Conservation (phyloP, 2,329 filamentous ascomycete species). For the Colletotrichum destructivum region DNA sequence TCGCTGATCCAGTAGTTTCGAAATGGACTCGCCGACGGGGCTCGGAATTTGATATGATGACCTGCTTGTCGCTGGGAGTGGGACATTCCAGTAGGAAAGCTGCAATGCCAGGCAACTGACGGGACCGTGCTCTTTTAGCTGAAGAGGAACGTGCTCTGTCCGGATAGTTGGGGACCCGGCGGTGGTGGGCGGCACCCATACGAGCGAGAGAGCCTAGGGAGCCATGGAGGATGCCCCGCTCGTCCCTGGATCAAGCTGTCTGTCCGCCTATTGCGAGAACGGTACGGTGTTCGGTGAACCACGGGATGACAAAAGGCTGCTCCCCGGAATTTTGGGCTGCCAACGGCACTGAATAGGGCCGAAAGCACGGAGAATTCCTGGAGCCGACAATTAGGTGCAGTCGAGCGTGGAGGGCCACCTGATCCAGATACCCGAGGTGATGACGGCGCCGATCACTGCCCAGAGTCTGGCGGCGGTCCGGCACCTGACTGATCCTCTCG, state of each 20-base stretch:
- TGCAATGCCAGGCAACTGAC: constrained; percentile 16
- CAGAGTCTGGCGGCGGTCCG: constrained; percentile 37
- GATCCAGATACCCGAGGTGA: constrained; percentile 44
- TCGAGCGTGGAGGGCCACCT: constrained; percentile 40
- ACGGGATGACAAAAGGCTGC: constrained; percentile 6
- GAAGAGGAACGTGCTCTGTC: constrained; percentile 24
- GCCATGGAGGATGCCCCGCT: constrained; percentile 20
- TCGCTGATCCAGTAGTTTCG: constrained; percentile 33
- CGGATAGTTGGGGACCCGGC: not conserved
- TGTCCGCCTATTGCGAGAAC: constrained; percentile 26
- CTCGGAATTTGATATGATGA: constrained; percentile 30
- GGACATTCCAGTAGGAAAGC: constrained; percentile 29
- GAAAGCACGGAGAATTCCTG: constrained; percentile 37
- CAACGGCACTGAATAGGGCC: constrained; percentile 35
- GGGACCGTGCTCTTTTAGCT: constrained; percentile 20
- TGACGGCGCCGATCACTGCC: constrained; percentile 43
- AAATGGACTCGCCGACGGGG: constrained; percentile 35
- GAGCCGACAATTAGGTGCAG: constrained; percentile 31
- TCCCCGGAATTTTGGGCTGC: constrained; percentile 4
- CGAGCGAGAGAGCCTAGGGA: not conserved
- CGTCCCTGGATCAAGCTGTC: constrained; percentile 33
- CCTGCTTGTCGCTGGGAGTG: constrained; percentile 35
- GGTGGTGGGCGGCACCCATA: constrained; percentile 1
- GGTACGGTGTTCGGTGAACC: constrained; percentile 15
- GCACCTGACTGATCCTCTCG: constrained; percentile 39